Base-by-base conservation (phyloP, 352 stramenopile genomes). In the Globisporangium cylindrosporum region DNA sequence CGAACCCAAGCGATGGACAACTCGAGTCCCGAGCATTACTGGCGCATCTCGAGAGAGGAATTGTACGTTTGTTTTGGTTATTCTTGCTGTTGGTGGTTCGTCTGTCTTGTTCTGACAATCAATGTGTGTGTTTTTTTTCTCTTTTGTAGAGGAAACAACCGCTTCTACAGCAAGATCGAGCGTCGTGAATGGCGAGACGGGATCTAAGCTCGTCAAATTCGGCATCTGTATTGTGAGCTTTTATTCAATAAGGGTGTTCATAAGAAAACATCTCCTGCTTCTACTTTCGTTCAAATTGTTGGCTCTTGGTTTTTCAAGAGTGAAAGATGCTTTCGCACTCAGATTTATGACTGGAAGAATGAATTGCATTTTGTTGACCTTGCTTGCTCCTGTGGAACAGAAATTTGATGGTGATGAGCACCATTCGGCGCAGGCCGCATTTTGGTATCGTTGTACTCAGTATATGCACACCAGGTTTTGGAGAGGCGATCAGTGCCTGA, bases 91-190 rank as follows among this genome's bases (percentile, higher is more conserved):
- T 66, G 38, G 61, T 36, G 41, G 0, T 70, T 14, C 15, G 2
- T 67, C 18, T 56, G 64, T 46, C 62, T 29, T 58, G 53, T 8
- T 62, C 18, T 24, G 24, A 65, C 22, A 15, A 20, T 46, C 46
- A 59, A 5, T 57, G 29, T 12, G 29, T 12, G 51, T 53, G 6
- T 32, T 1, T 55, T 41, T 36, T 36, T 34, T 22, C 63, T 46
- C 43, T 60, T 58, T 20, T 54, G 9, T 58, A 94, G 87, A 60
- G 87, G 85, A 1, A 86, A 89, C 67, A 92, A 92, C 62, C 85
- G 82, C 15, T 95, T 90, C 60, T 91, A 86, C 66, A 95, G 88
- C 77, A 93, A 92, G 73, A 93, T 95, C 34, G 80, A 90, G 60
- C 80, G 80, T 27, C 80, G 63, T 25, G 86, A 93, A 57, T 95